Conservation (phyloP, 257 asterid genomes). For the Ilex asprella region DNA sequence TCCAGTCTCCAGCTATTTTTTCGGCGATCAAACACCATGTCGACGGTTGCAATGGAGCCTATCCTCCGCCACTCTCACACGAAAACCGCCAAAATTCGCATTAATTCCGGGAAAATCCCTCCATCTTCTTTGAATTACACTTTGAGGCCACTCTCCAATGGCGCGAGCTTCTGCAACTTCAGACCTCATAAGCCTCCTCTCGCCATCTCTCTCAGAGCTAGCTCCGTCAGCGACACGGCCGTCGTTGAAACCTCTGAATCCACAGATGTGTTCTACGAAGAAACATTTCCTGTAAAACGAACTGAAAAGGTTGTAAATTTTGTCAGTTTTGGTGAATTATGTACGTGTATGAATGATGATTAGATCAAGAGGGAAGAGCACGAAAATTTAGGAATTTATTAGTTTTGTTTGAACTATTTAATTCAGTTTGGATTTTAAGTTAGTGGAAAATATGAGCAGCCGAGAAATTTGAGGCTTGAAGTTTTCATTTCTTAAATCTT, state of each 20-base stretch:
- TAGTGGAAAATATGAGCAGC: too few species aligned
- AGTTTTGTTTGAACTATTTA: too few species aligned
- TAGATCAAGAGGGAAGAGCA: too few species aligned
- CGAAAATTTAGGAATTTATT: too few species aligned
- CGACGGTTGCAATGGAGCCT: slow-evolving; percentile 36
- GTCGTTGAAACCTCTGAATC: slow-evolving; percentile 41
- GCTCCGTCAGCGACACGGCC: slow-evolving; percentile 38
- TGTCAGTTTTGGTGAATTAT: neutral
- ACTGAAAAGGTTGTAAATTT: slow-evolving; percentile 33
- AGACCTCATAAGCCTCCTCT: slow-evolving; percentile 23
- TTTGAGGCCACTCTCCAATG: slow-evolving; percentile 19
- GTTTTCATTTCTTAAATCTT: too few species aligned
- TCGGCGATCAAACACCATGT: slow-evolving; percentile 26
- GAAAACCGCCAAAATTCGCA: slow-evolving; percentile 19
- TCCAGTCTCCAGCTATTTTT: slow-evolving; percentile 5
- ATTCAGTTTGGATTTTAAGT: too few species aligned
- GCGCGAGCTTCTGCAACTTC: slow-evolving; percentile 29
- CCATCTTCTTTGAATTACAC: slow-evolving; percentile 27
- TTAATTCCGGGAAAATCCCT: slow-evolving; percentile 18
- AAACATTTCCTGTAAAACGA: slow-evolving; percentile 44
- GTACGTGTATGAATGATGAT: neutral
- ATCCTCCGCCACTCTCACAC: slow-evolving; percentile 23
- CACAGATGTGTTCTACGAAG: slow-evolving; percentile 27
- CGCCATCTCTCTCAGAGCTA: slow-evolving; percentile 14
- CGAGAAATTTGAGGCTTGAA: too few species aligned